Conservation (phyloP, 2,329 filamentous ascomycete genomes). For the Mariannaea sp. region DNA sequence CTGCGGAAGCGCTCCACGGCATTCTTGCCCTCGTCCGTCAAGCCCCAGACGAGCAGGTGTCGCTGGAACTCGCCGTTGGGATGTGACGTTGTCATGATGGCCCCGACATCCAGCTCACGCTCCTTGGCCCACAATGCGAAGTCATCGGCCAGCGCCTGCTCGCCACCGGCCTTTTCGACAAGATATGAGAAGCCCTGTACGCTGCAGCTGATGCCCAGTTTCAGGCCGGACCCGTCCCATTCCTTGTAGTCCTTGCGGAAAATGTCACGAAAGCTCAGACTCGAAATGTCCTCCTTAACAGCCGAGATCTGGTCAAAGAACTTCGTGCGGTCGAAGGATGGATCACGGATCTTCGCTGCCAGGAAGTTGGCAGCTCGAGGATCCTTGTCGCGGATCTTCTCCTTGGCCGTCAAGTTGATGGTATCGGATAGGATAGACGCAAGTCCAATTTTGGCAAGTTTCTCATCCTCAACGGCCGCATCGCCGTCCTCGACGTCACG, state of each 20-base stretch:
- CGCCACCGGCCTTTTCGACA: constrained; percentile 54
- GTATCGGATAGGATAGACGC: constrained; percentile 78
- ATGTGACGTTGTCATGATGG: constrained; percentile 71
- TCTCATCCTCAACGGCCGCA: constrained; percentile 51
- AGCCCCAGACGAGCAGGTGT: constrained; percentile 70
- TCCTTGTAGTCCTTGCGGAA: constrained; percentile 85
- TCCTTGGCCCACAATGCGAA: constrained; percentile 60
- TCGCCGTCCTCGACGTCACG: constrained; percentile 31
- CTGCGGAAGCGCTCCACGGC: constrained; percentile 61
- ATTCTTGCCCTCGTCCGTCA: constrained; percentile 53
- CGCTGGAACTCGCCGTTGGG: constrained; percentile 62
- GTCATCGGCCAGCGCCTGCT: constrained; percentile 51
- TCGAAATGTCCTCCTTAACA: constrained; percentile 71
- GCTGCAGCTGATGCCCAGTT: constrained; percentile 70
- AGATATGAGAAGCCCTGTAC: constrained; percentile 68
- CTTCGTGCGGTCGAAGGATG: constrained; percentile 54
- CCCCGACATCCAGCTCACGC: constrained; percentile 63
- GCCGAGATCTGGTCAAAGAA: constrained; percentile 65
- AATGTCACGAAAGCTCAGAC: constrained; percentile 66
- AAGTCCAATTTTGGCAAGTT: constrained; percentile 69
- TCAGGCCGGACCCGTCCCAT: constrained; percentile 63
- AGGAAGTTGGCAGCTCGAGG: constrained; percentile 61
- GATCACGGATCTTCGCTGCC: constrained; percentile 51
- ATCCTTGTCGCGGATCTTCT: constrained; percentile 70
- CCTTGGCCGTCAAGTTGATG: constrained; percentile 61